Evolutionary conservation across 805 yeast genomes (phyloP).

Genomic region (Metschnikowia orientalis): DNA sequence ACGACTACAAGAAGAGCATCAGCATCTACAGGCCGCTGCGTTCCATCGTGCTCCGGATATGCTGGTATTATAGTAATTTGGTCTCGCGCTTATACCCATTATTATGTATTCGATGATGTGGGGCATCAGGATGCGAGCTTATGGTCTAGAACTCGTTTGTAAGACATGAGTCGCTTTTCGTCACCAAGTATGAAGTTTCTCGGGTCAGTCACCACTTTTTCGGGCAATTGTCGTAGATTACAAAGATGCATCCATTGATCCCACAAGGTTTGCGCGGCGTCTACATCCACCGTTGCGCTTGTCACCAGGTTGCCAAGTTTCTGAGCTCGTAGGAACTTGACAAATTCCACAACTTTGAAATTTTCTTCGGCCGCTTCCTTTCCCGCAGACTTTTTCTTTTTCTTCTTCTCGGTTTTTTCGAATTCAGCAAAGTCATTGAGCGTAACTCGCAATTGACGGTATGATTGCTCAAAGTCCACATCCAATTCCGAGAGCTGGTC

Average conservation of each 20-base stretch:
- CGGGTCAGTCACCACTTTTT: constrained; percentile 22
- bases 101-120: too few species aligned
- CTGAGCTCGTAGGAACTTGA: constrained; percentile 15
- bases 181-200: constrained; percentile 39
- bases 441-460: constrained; percentile 25
- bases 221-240: constrained; percentile 20
- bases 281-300: constrained; percentile 1
- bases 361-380: constrained; percentile 19
- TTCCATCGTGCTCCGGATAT: too few species aligned
- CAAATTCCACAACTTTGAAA: constrained; percentile 27
- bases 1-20: too few species aligned
- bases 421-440: constrained; percentile 26
- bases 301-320: constrained; percentile 1
- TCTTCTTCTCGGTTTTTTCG: constrained; percentile 25
- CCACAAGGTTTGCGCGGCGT: constrained; percentile 10
- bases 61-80: too few species aligned
- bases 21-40: too few species aligned
- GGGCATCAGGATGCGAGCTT: background rate
- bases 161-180: constrained; percentile 32
- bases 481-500: constrained; percentile 6
- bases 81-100: too few species aligned
- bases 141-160: constrained; percentile 12
- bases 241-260: constrained; percentile 30
- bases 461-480: constrained; percentile 20
- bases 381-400: constrained; percentile 3